Base-by-base conservation (phyloP, 176 grass and related monocot genomes). In the Calamus simplicifolius region DNA sequence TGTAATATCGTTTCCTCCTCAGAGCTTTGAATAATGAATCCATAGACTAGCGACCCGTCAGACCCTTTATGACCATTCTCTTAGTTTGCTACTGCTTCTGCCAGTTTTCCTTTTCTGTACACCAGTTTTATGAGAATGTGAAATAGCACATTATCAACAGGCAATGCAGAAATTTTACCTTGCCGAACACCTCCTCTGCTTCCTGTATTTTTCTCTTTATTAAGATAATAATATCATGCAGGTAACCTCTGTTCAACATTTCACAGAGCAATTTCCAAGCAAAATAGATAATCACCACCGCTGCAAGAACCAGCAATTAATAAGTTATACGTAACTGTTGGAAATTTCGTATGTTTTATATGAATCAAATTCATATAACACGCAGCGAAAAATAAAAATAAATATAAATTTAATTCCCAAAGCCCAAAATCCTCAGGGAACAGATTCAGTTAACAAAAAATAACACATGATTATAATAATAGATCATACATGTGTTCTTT, bases 251-350 rank as follows among this genome's bases (percentile, higher is more conserved):
- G 16, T 56, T 53, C 50, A 74, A 16, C 69, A 83, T 78, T 64
- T 73, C 74, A 52, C 30, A 27, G 18, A 77, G 59, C 66, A 83
- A 72, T 58, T 77, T 30, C 56, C 62, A 58, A 29, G 74, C 64
- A 18, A 74, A 63, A 56, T 64, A 64, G 25, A 62, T 69, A 23
- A 16, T 69, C 16, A 54, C 74, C 80, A 51, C 59, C 49, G 21
- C 58, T 69, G 35, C 74, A 78, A 57, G 80, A 69, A 54, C 63
- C 80, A 35, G 30, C 48, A 50, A 83, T 83, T 31, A 83, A 67
- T 27, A 83, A 73, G 68, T 83, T 83, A 66, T 73, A 83, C 18
- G 80, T 77, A 38, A 68, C 73, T n/a, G n/a, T n/a, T n/a, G n/a
- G n/a, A n/a, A n/a, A n/a, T n/a, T n/a, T n/a, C n/a, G n/a, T n/a